phyloP scores from a whole-genome alignment of 257 asterid genomes.

The Fraxinus excelsior region DNA sequence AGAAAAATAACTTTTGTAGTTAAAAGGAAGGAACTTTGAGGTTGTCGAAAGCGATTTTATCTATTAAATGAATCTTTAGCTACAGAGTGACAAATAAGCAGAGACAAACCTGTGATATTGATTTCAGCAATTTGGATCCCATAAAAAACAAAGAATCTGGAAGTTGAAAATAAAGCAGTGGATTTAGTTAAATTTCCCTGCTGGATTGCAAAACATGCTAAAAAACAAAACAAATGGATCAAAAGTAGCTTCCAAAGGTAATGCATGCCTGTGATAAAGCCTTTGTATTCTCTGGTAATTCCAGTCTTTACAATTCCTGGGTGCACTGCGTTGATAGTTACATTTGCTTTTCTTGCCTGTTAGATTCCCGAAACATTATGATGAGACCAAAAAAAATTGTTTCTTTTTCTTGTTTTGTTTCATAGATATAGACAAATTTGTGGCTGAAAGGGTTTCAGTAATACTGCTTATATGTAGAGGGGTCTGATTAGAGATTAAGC shows the following conservation, averaged over 20 bases:
- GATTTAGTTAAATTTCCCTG: conserved; percentile 24
- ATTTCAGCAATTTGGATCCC: conserved; percentile 88
- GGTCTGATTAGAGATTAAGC: neutral
- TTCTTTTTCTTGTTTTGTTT: neutral
- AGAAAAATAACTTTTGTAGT: neutral
- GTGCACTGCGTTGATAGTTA: conserved; percentile 84
- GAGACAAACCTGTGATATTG: conserved; percentile 87
- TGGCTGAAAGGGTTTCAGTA: neutral
- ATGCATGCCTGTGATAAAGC: conserved; percentile 88
- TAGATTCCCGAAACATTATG: conserved; percentile 7
- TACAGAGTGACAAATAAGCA: conserved; percentile 26
- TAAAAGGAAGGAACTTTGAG: too few relatives aligned
- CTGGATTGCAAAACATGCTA: conserved; percentile 13
- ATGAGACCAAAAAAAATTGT: neutral
- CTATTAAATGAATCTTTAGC: neutral
- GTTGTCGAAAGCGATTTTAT: neutral
- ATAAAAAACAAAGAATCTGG: conserved; percentile 86
- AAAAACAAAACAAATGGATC: neutral
- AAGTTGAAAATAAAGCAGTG: conserved; percentile 2
- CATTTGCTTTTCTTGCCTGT: conserved; percentile 86
- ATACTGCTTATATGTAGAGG: neutral
- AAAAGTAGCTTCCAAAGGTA: conserved; percentile 18
- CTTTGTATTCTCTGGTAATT: conserved; percentile 84
- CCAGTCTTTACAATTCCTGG: conserved; percentile 97
- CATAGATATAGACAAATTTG: neutral